phyloP scores from a whole-genome alignment of 768 basidiomycete genomes.

The Mycena kentingensis region DNA sequence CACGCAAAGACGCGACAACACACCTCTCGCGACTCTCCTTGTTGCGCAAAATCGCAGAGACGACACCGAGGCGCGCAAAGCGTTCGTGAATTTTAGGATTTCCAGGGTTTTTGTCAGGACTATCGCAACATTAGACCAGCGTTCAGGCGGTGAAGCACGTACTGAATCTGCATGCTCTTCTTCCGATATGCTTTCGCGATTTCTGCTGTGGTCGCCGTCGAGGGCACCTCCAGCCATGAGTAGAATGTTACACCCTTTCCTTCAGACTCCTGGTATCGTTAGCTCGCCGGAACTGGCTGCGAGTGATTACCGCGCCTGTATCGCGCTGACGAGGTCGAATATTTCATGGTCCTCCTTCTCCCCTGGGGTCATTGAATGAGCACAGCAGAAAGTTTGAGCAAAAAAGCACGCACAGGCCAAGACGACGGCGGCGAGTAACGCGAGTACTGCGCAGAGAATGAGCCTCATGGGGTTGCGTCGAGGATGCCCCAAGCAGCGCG shows the following conservation, averaged over 20 bases:
- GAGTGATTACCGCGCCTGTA: constrained; percentile 47
- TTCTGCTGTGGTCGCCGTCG: constrained; percentile 71
- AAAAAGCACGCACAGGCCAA: constrained; percentile 6
- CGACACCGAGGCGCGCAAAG: constrained; percentile 89
- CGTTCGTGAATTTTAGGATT: constrained; percentile 82
- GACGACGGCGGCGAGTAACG: neutral
- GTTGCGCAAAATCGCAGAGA: constrained; percentile 79
- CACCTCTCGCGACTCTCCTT: constrained; percentile 76
- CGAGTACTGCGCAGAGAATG: constrained; percentile 40
- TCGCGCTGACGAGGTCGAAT: constrained; percentile 84
- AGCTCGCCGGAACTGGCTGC: neutral
- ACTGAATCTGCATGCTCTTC: constrained; percentile 91
- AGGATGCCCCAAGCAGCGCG: too few species aligned
- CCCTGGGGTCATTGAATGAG: constrained; percentile 64
- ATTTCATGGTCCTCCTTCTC: constrained; percentile 94
- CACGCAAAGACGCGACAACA: constrained; percentile 30
- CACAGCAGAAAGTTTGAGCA: constrained; percentile 39
- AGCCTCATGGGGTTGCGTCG: constrained; percentile 52
- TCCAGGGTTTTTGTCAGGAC: constrained; percentile 94
- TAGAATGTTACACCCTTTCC: constrained; percentile 97
- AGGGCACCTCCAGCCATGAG: constrained; percentile 83
- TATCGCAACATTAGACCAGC: constrained; percentile 30
- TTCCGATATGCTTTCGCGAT: constrained; percentile 91
- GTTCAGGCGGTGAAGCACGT: constrained; percentile 32
- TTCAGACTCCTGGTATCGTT: constrained; percentile 51